Conservation (phyloP, 768 basidiomycete genomes). For the Amyloporia xantha region DNA sequence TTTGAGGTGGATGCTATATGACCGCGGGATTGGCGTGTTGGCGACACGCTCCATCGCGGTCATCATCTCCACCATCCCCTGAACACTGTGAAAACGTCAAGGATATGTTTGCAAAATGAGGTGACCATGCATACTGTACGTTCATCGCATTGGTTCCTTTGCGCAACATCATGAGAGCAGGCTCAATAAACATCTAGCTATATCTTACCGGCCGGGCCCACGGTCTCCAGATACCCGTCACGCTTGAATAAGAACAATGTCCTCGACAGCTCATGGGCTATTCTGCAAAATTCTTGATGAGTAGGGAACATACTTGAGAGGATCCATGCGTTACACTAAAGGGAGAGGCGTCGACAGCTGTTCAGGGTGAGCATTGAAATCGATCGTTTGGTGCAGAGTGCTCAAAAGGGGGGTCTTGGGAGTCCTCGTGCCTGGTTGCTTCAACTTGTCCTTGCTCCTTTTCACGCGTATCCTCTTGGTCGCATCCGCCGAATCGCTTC, state of each 20-base stretch:
- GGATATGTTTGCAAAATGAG: neutral
- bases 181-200: neutral
- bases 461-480: constrained; percentile 63
- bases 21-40: constrained; percentile 76
- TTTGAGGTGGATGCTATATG: constrained; percentile 86
- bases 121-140: constrained; percentile 41
- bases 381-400: constrained; percentile 44
- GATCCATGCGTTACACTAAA: constrained; percentile 46
- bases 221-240: constrained; percentile 79
- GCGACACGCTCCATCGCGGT: constrained; percentile 87
- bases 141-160: constrained; percentile 75
- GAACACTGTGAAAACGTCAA: constrained; percentile 40
- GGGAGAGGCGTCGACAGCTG: constrained; percentile 71
- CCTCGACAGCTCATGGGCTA: constrained; percentile 74
- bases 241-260: constrained; percentile 67
- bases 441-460: constrained; percentile 54
- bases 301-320: neutral
- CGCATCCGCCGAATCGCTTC: constrained; percentile 16
- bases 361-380: constrained; percentile 53
- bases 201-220: constrained; percentile 81
- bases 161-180: neutral
- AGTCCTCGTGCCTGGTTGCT: constrained; percentile 19
- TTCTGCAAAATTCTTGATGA: constrained; percentile 33
- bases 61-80: constrained; percentile 80
- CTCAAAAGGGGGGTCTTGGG: constrained; percentile 58